Percentiles rank a stretch among this genome's conserved stretches.
phyloP scores from a whole-genome alignment of 257 asterid genomes.

The Apocynum venetum region DNA sequence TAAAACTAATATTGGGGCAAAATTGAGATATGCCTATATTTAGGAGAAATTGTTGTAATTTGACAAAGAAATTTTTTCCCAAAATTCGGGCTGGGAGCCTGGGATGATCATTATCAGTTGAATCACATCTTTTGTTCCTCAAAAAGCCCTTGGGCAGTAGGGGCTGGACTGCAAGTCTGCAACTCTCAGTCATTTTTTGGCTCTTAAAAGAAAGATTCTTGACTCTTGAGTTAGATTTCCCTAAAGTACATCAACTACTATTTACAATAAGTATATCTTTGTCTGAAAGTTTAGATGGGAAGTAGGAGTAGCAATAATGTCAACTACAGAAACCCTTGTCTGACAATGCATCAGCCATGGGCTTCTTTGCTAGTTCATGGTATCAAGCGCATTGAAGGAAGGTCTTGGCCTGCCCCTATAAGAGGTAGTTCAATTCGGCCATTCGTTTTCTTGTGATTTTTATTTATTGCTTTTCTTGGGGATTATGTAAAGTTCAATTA shows the following conservation, averaged over 20 bases:
- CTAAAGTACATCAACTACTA: too few species aligned
- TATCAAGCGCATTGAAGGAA: slow-evolving; percentile 90
- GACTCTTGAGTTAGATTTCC: not conserved
- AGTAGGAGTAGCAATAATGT: slow-evolving; percentile 31
- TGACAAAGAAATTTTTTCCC: too few species aligned
- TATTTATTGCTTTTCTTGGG: not conserved
- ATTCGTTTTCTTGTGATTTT: not conserved
- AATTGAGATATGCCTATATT: too few species aligned
- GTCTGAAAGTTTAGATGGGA: slow-evolving; percentile 30
- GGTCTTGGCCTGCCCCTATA: slow-evolving; percentile 93
- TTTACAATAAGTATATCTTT: not conserved
- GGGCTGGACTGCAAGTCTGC: too few species aligned
- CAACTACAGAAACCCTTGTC: slow-evolving; percentile 76
- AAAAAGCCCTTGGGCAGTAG: too few species aligned
- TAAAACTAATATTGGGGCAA: too few species aligned
- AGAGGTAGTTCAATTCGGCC: slow-evolving; percentile 40
- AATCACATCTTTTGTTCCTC: too few species aligned
- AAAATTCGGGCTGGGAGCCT: too few species aligned
- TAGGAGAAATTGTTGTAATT: too few species aligned
- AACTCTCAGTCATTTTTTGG: not conserved
- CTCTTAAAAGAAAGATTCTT: not conserved
- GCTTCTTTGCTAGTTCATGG: slow-evolving; percentile 90
- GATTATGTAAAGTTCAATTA: not conserved
- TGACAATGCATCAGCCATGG: slow-evolving; percentile 99
- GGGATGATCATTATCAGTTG: too few species aligned